A percentile compares a stretch with the other conserved stretches of the same genome.
phyloP scores from a whole-genome alignment of 305 asterid species.

The Nicotiana rustica region DNA sequence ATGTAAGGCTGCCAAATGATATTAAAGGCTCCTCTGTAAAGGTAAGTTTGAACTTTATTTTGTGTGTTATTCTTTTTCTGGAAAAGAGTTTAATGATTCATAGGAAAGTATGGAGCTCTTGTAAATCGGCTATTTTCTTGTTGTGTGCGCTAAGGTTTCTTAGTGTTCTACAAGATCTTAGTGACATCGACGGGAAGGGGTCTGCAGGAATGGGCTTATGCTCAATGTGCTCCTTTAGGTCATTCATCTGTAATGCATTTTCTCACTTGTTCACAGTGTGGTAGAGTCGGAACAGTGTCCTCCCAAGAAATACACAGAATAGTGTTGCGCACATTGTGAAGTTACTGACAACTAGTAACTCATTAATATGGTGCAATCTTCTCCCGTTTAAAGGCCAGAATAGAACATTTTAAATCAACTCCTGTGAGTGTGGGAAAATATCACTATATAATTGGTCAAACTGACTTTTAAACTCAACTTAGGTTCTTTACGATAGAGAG shows the following conservation, averaged over 20 bases:
- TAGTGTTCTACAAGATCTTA: constrained; percentile 12
- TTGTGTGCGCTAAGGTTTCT: constrained; percentile 20
- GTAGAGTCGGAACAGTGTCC: constrained; percentile 27
- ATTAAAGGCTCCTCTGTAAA: constrained; percentile 86
- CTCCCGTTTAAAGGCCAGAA: not conserved
- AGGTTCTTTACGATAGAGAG: not conserved
- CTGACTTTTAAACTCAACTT: not conserved
- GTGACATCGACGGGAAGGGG: not conserved
- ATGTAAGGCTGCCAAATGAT: constrained; percentile 88
- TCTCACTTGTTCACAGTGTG: not conserved
- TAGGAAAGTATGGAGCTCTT: constrained; percentile 17
- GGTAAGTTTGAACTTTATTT: constrained; percentile 53
- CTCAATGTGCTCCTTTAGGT: constrained; percentile 27
- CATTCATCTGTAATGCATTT: not conserved
- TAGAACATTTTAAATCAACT: constrained; percentile 12
- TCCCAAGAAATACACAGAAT: not conserved
- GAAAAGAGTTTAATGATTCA: constrained; percentile 23
- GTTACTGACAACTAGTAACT: constrained; percentile 22
- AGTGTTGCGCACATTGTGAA: not conserved
- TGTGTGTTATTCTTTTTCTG: constrained; percentile 11
- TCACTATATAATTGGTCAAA: not conserved
- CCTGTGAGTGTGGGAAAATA: not conserved
- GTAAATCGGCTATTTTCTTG: not conserved
- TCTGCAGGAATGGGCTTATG: constrained; percentile 29
- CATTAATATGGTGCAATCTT: not conserved